Base-by-base conservation (phyloP, 352 stramenopile species). In the Lagenidium giganteum region DNA sequence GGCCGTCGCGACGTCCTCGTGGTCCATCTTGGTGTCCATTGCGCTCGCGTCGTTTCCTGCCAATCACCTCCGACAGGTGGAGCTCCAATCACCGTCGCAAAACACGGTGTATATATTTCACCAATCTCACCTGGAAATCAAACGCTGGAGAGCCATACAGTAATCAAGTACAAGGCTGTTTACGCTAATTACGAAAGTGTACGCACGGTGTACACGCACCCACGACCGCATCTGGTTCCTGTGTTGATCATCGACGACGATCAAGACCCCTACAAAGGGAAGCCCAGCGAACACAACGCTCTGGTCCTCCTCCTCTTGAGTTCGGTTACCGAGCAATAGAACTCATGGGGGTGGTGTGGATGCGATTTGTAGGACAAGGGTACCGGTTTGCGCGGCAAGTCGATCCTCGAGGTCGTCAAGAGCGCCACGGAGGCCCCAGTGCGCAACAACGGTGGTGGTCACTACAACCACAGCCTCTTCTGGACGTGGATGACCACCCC, bases 401-500 rank as follows among this genome's bases (percentile, higher is more conserved):
- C 75, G 41, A 87, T 92, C 61, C 51, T 89, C 12, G 73, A 91
- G 54, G 67, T 90, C 29, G 70, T 92, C 17, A 54, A 90, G 68
- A 61, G 53, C 21, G 70, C 83, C 48, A 88, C 70, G 17, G 80
- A 86, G 38, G 72, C 74, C 3, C 64, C 80, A 20, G 75, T 90
- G 58, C 80, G 77, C 32, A 93, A 93, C 74, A 88, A 93, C 57
- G 80, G 80, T 36, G 80, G 80, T 42, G 80, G 80, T 41, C 77
- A 90, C 72, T 93, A 86, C 67, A 92, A 83, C 62, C 75, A 83
- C 67, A 78, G 59, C 33, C 75, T 98, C 44, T 98, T 96, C 67
- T 98, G 87, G 86, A 96, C 93, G 51, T 96, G 81, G 62, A 96
- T 98, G 87, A 67, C 84, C 23, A 54, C 56, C 26, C 70, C 69